phyloP scores from a whole-genome alignment of 306 rosid genomes.

The Prunus campanulata region DNA sequence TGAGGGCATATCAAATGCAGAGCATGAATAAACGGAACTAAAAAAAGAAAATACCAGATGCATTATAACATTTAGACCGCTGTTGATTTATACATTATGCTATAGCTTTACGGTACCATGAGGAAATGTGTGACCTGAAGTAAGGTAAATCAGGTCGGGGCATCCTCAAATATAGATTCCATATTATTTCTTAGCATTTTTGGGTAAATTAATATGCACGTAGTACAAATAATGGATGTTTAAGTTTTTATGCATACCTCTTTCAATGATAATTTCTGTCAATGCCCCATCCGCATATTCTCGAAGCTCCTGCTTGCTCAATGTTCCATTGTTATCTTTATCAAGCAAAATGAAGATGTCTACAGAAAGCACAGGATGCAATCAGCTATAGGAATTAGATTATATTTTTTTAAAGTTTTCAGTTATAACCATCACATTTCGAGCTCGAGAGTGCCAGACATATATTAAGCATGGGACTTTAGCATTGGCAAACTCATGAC shows the following conservation, averaged over 20 bases:
- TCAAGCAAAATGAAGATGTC: conserved; percentile 94
- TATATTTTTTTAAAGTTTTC: not conserved
- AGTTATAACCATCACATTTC: conserved; percentile 7
- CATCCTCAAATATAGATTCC: not conserved
- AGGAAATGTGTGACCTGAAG: not conserved
- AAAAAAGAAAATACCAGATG: not conserved
- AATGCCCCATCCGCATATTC: conserved; percentile 97
- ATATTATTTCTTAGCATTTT: not conserved
- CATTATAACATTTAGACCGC: not conserved
- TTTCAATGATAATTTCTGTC: conserved; percentile 94
- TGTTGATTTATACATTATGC: not conserved
- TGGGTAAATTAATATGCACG: not conserved
- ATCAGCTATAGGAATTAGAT: conserved; percentile 11
- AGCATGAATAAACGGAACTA: conserved; percentile 3
- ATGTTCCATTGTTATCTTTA: conserved; percentile 70
- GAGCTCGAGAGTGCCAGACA: not conserved
- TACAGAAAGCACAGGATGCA: conserved; percentile 34
- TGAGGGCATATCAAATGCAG: conserved; percentile 16
- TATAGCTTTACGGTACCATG: not conserved
- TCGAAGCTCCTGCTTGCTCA: conserved; percentile 96
- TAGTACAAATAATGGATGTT: not conserved
- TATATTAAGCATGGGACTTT: not conserved
- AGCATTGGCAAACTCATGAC: not conserved
- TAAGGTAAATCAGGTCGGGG: not conserved
- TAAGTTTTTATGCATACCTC: conserved; percentile 47